Evolutionary conservation across 2,329 filamentous ascomycete genomes (phyloP).

Genomic region (Torrubiella hemipterigena): DNA sequence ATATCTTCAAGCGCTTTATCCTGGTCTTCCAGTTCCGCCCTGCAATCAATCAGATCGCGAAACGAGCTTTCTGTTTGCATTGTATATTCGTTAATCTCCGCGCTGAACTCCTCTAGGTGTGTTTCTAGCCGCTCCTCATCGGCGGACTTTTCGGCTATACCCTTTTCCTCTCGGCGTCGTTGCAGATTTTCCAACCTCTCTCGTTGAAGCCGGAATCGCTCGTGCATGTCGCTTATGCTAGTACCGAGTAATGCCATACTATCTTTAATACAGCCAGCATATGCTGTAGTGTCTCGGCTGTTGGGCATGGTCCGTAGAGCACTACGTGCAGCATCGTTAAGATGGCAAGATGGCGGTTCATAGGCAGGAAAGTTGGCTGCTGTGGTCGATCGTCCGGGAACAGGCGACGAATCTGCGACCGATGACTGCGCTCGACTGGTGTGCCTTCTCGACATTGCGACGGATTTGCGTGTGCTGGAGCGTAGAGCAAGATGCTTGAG

Average conservation of each 20-base stretch:
- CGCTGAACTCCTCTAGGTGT: conserved; percentile 25
- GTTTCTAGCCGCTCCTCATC: conserved; percentile 25
- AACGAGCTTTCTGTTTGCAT: conserved; percentile 31
- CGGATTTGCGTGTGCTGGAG: too few species aligned
- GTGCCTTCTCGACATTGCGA: conserved; percentile 23
- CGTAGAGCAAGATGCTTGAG: too few species aligned
- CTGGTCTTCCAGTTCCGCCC: conserved; percentile 37
- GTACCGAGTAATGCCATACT: conserved; percentile 30
- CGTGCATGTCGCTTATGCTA: conserved; percentile 37
- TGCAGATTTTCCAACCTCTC: conserved; percentile 17
- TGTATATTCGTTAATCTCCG: conserved; percentile 28
- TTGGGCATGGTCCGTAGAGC: conserved; percentile 30
- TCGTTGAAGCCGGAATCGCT: conserved; percentile 25
- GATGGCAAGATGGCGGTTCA: conserved; percentile 33
- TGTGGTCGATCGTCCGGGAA: conserved; percentile 8
- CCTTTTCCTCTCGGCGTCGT: conserved; percentile 24
- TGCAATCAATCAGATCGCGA: conserved; percentile 36
- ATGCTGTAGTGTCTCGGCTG: conserved; percentile 25
- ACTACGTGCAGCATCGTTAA: conserved; percentile 25
- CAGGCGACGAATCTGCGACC: conserved; percentile 6
- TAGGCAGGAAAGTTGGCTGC: conserved; percentile 33
- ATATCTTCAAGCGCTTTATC: conserved; percentile 24
- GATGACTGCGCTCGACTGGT: conserved; percentile 13
- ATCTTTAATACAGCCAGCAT: conserved; percentile 33
- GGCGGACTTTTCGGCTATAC: conserved; percentile 17